Evolutionary conservation across 768 basidiomycete genomes (phyloP), one percentile per base, ranked within the genome.

Genomic region (Pleurotus tuoliensis): DNA sequence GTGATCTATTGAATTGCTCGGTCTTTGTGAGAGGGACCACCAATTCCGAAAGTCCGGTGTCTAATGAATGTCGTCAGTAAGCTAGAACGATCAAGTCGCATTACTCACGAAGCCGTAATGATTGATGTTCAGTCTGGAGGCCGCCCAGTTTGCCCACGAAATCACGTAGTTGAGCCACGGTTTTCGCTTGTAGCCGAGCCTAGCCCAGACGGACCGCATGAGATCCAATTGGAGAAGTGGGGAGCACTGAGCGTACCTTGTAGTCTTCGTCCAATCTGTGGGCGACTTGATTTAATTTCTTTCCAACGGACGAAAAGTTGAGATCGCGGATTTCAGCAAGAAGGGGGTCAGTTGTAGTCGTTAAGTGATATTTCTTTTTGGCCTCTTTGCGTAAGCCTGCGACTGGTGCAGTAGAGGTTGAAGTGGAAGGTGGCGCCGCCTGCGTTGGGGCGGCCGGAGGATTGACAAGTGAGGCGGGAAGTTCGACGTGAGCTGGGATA

Each of bases 121-220:
- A 83, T 67, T 94, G 90, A 62, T 97, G 94, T 65, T 99, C 96
- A 15, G 82, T 83, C 72, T 98, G 93, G 60, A 98, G 73, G 1
- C 94, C 93, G 18, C 94, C 92, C 1, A 99, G 77, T 66, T 92
- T 94, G 11, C 95, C 94, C 16, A 99, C 97, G 71, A 99, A 98
- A 66, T 94, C 92, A 56, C 88, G 83, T 63, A 99, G 76, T 70
- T 99, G 92, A 9, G 89, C 84, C 15, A 95, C 89, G 11, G 93
- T 95, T 71, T 94, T 92, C 15, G 94, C 84, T 71, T 94, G 86
- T 55, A 92, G 82, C 56, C 90, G 84, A 46, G 88, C 86, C 90
- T 92, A 64, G 11, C 55, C 53, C 18, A 34, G 30, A 25, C 30
- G 30, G 30, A 11, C 30, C 9, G 30, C 30, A 34, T 34, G 30